Evolutionary conservation across 805 yeast genomes (phyloP), one percentile per base, ranked within the genome.

Genomic region (Maudiozyma serrabonitensis): DNA sequence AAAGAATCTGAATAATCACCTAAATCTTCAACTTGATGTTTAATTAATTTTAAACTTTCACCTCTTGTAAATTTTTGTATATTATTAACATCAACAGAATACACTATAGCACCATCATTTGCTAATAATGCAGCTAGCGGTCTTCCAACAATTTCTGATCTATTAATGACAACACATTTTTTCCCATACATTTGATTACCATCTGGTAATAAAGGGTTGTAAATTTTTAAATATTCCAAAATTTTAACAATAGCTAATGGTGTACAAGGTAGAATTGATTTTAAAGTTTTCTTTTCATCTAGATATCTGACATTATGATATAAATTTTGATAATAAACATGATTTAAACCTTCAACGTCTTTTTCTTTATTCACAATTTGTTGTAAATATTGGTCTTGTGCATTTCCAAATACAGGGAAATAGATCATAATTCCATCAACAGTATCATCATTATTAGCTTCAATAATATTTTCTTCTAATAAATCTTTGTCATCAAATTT

Each of bases 121-220:
- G 99, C 98, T 54, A 93, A 72, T 37, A 93, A 69, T 0, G 99
- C 98, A 34, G 98, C 98, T 52, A 93, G 72, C 0, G 99, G 99
- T 58, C 99, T 80, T 12, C 99, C 99, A 21, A 93, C 99, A 61
- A 93, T 91, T 69, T 93, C 99, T 12, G 95, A 86, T 61, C 99
- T 76, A 69, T 93, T 93, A 47, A 93, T 90, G 43, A 93, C 82
- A 45, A 95, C 82, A 49, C 91, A 76, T 46, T 93, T 91, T 69
- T 89, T 90, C 43, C 99, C 99, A 60, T 87, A 93, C 21, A 93
- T 74, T 54, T 96, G 76, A 71, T 93, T 89, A 5, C 99, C 99
- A 61, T 89, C 85, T 26, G 86, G 84, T 51, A 93, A 68, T 21
- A 90, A 69, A 43, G 77, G 69, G 69, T 91, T 93, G 74, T 93